Evolutionary conservation across 2,329 filamentous ascomycete genomes (phyloP).

Genomic region (Immersiporthe knoxdaviesiana): DNA sequence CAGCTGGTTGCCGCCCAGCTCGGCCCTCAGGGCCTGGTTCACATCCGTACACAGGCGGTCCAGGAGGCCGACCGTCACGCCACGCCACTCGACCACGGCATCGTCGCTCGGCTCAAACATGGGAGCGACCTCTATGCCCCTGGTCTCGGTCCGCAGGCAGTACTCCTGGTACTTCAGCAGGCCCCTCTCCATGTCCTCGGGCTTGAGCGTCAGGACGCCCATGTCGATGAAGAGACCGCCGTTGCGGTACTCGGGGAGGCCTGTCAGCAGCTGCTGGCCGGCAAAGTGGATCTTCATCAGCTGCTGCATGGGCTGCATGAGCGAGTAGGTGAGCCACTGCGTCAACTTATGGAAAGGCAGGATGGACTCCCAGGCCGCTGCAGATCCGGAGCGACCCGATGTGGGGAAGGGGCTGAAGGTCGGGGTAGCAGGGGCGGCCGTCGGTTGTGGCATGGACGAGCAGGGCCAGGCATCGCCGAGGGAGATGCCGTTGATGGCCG

Average conservation of each 20-base stretch:
- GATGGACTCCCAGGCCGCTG: conserved; percentile 76
- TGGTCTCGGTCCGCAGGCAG: conserved; percentile 71
- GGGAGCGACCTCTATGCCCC: conserved; percentile 57
- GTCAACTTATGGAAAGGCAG: conserved; percentile 66
- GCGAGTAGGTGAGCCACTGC: conserved; percentile 74
- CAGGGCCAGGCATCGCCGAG: conserved; percentile 96
- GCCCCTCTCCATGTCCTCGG: conserved; percentile 47
- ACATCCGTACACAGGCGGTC: conserved; percentile 57
- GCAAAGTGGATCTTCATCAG: conserved; percentile 55
- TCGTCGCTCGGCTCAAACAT: conserved; percentile 64
- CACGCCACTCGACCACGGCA: conserved; percentile 69
- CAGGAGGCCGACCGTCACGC: conserved; percentile 63
- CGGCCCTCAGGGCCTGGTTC: conserved; percentile 64
- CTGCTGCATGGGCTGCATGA: conserved; percentile 66
- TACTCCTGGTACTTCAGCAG: conserved; percentile 61
- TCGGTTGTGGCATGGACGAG: conserved; percentile 70
- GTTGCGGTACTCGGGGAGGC: conserved; percentile 73
- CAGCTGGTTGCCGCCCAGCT: conserved; percentile 72
- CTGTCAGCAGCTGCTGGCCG: conserved; percentile 62
- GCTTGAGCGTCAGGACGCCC: conserved; percentile 55
- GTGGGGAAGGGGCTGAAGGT: conserved; percentile 53
- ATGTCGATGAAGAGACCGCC: conserved; percentile 69
- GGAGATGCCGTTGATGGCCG: conserved; percentile 81
- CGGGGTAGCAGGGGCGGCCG: conserved; percentile 54
- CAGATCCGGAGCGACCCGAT: conserved; percentile 40